Percentiles rank a stretch among this genome's conserved stretches.
These are phyloP conservation scores for Saccharomycopsis fodiens DNA, from an alignment of 805 yeast genomes.

Conservation along the genomic window DNA sequence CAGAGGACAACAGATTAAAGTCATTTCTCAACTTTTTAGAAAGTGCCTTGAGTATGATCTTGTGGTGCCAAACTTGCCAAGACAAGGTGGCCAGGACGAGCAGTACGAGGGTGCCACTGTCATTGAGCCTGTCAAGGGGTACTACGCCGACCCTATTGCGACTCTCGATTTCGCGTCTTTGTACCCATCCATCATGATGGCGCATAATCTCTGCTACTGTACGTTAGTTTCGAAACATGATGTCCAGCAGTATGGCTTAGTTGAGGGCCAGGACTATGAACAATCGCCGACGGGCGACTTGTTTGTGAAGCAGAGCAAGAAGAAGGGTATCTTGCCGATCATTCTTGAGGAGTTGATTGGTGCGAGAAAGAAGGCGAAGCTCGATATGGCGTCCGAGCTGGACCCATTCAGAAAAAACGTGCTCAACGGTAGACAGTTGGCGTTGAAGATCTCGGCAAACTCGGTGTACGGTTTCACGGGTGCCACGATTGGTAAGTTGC, in stretches of 20 bases:
- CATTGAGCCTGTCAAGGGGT: constrained; percentile 93
- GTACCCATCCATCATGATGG: constrained; percentile 99
- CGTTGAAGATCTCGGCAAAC: constrained; percentile 92
- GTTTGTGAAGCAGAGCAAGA: constrained; percentile 61
- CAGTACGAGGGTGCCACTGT: constrained; percentile 98
- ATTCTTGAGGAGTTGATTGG: constrained; percentile 79
- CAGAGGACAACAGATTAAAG: constrained; percentile 97
- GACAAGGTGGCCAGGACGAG: constrained; percentile 75
- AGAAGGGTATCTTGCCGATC: constrained; percentile 87
- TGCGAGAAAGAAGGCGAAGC: constrained; percentile 91
- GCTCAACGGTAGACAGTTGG: constrained; percentile 93
- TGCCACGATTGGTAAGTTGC: constrained; percentile 95
- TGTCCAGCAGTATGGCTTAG: constrained; percentile 54
- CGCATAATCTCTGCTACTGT: constrained; percentile 94
- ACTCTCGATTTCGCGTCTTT: constrained; percentile 95
- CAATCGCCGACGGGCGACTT: constrained; percentile 87
- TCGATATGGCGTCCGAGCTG: constrained; percentile 82
- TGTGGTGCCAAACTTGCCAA: constrained; percentile 83
- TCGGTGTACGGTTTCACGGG: constrained; percentile 99
- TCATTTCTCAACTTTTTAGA: constrained; percentile 88
- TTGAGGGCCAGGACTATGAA: constrained; percentile 71
- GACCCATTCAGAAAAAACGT: constrained; percentile 94
- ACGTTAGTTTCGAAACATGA: constrained; percentile 68
- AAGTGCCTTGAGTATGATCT: constrained; percentile 83
- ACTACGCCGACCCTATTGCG: constrained; percentile 94